Conservation (phyloP, 2,329 filamentous ascomycete genomes). For the Hypoxylon sp. region DNA sequence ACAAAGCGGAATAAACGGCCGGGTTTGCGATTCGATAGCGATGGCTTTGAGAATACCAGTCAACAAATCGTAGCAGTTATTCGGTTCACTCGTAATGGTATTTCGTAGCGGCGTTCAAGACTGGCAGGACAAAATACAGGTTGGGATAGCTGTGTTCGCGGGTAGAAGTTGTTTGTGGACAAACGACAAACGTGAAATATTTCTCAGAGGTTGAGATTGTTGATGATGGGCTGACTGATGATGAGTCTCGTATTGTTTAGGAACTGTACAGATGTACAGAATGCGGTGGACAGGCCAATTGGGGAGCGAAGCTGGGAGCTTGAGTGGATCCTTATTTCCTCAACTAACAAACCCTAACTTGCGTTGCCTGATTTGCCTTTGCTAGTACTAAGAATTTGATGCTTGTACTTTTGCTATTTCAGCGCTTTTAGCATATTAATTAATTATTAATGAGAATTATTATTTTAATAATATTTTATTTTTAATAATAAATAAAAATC, state of each 20-base stretch:
- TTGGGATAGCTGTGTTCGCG: background rate
- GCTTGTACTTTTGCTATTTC: background rate
- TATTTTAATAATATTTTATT: no score
- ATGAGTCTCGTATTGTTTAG: conserved; percentile 29
- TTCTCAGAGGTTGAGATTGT: conserved; percentile 37
- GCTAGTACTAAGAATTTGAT: no score
- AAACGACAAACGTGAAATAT: conserved; percentile 23
- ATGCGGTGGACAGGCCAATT: conserved; percentile 27
- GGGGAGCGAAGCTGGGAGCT: conserved; percentile 14
- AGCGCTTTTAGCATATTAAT: background rate
- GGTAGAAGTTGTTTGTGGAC: background rate
- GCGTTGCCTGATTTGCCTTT: background rate
- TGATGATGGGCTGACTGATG: conserved; percentile 27
- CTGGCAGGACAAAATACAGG: conserved; percentile 8
- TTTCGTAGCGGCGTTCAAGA: conserved; percentile 11
- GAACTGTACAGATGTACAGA: conserved; percentile 39
- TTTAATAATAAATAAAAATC: no score
- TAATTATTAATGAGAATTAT: no score
- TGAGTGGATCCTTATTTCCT: conserved; percentile 22
- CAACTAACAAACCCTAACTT: conserved; percentile 5
- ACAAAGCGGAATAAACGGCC: conserved; percentile 26
- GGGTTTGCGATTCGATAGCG: conserved; percentile 29
- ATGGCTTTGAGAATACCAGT: conserved; percentile 7
- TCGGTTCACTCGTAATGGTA: conserved; percentile 23
- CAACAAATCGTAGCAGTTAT: conserved; percentile 11